phyloP scores from a whole-genome alignment of 192 early-diverging fungal species.

The Allomyces macrogynus region DNA sequence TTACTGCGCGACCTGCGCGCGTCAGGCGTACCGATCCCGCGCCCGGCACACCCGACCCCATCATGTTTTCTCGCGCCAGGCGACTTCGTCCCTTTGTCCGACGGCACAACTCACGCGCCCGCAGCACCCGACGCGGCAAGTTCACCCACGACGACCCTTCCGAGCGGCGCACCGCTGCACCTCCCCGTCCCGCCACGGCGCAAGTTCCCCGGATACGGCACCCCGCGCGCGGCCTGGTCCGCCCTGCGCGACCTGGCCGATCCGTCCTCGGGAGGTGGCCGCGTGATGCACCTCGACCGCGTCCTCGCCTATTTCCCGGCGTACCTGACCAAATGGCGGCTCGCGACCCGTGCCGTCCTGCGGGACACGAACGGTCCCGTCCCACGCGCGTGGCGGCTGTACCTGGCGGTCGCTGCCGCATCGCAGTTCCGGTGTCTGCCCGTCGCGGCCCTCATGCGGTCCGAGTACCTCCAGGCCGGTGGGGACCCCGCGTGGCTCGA shows the following conservation, averaged over 20 bases:
- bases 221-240: neutral
- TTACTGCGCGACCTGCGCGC: neutral
- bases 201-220: neutral
- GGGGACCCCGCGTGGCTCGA: constrained; percentile 31
- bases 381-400: constrained; percentile 22
- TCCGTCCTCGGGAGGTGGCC: constrained; percentile 23
- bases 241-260: constrained; percentile 24
- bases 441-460: constrained; percentile 25
- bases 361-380: constrained; percentile 21
- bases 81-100: neutral
- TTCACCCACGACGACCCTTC: too few species aligned
- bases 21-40: neutral
- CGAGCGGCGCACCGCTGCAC: neutral
- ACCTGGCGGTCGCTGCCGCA: constrained; percentile 31
- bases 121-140: too few species aligned
- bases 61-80: neutral
- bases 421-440: constrained; percentile 32
- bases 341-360: constrained; percentile 15
- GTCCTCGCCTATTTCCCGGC: constrained; percentile 32
- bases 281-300: constrained; percentile 23
- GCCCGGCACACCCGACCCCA: neutral
- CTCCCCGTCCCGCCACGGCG: neutral
- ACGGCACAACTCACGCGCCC: neutral
- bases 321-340: constrained; percentile 27
- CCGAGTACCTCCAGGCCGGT: constrained; percentile 23